phyloP scores from a whole-genome alignment of 2,329 filamentous ascomycete genomes.

The Pseudogymnoascus sp. region DNA sequence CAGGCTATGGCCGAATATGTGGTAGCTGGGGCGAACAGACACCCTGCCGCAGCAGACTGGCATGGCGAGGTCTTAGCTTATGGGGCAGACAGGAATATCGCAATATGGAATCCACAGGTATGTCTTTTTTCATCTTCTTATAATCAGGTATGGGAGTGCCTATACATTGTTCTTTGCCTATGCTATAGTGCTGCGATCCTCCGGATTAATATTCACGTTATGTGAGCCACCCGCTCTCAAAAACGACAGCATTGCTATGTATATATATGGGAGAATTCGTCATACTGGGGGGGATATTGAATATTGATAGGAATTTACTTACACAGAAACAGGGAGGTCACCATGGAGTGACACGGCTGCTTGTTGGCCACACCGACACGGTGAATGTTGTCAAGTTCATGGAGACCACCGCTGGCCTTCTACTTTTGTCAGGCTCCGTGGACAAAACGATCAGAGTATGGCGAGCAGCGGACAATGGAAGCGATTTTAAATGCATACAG shows the following conservation, averaged over 20 bases:
- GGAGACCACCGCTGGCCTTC: slow-evolving; percentile 40
- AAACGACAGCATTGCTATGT: background rate
- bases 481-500: slow-evolving; percentile 36
- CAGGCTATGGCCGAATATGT: slow-evolving; percentile 20
- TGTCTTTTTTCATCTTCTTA: slow-evolving; percentile 28
- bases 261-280: background rate
- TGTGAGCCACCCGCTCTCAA: background rate
- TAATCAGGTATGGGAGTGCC: background rate
- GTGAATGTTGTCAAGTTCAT: slow-evolving; percentile 83
- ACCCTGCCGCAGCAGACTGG: slow-evolving; percentile 89
- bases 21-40: slow-evolving; percentile 77
- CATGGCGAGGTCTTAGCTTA: slow-evolving; percentile 68
- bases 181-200: background rate
- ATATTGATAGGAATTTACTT: background rate
- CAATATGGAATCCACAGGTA: slow-evolving; percentile 77
- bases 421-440: slow-evolving; percentile 72
- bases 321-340: slow-evolving; percentile 35
- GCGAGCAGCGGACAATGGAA: slow-evolving; percentile 38
- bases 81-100: slow-evolving; percentile 82
- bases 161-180: background rate
- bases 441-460: slow-evolving; percentile 74
- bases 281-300: background rate
- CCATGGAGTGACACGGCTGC: slow-evolving; percentile 55
- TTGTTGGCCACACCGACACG: slow-evolving; percentile 68
- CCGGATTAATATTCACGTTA: background rate